Evolutionary conservation across 1,284 basidiomycete genomes (phyloP).

Genomic region (Puccinia polysora): DNA sequence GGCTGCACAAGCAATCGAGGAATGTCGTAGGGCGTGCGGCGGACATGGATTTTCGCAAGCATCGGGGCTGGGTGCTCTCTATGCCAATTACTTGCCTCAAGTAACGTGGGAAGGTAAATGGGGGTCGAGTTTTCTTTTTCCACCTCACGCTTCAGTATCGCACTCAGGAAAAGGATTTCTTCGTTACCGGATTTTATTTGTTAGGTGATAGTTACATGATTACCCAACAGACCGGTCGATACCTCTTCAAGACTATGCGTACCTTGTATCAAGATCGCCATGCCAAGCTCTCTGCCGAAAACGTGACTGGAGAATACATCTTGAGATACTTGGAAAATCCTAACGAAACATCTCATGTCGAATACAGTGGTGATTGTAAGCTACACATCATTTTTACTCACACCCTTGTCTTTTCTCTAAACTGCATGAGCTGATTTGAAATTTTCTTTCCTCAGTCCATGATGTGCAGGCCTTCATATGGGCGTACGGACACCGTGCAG

Average conservation of each 20-base stretch:
- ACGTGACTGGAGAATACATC: slow-evolving; percentile 52
- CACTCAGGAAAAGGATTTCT: no score
- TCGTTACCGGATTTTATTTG: background rate
- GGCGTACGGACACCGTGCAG: slow-evolving; percentile 54
- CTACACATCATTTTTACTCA: background rate
- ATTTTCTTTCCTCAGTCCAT: slow-evolving; percentile 47
- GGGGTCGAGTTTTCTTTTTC: background rate
- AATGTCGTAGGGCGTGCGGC: slow-evolving; percentile 54
- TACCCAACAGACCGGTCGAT: slow-evolving; percentile 54
- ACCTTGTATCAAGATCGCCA: slow-evolving; percentile 47
- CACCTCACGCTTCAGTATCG: no score
- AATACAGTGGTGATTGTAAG: slow-evolving; percentile 48
- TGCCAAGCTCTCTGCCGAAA: slow-evolving; percentile 42
- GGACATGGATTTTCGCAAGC: slow-evolving; percentile 54
- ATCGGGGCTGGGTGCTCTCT: slow-evolving; percentile 50
- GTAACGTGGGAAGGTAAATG: slow-evolving; percentile 54
- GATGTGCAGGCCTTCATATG: slow-evolving; percentile 52
- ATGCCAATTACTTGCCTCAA: slow-evolving; percentile 50
- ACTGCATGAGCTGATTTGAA: background rate
- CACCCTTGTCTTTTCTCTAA: slow-evolving; percentile 38
- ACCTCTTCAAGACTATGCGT: slow-evolving; percentile 54
- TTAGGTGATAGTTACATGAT: slow-evolving; percentile 53
- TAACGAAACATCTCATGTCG: slow-evolving; percentile 49
- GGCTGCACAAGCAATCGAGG: slow-evolving; percentile 53
- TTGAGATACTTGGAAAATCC: slow-evolving; percentile 51